Percentiles rank a stretch among this genome's conserved stretches.
Evolutionary conservation across 169 alveolate genomes (phyloP).

Genomic region (Plasmodium fragile): DNA sequence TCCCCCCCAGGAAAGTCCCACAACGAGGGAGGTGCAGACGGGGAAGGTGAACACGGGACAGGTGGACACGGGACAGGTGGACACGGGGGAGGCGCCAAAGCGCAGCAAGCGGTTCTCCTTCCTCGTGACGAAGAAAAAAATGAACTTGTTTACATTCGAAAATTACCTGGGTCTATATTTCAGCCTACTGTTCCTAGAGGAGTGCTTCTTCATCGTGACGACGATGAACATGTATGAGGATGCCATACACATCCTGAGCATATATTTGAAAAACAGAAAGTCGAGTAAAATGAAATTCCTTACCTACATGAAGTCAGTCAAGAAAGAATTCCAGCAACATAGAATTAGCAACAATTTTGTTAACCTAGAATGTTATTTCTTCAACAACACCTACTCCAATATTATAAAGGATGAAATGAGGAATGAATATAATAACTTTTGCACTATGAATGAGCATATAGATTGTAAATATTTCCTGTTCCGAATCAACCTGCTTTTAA

Average conservation of each 20-base stretch:
- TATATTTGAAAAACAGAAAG: constrained; percentile 56
- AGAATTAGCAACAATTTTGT: background rate
- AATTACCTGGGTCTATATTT: constrained; percentile 67
- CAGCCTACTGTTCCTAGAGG: constrained; percentile 59
- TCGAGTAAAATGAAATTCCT: constrained; percentile 20
- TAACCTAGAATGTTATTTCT: constrained; percentile 11
- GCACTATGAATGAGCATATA: constrained; percentile 10
- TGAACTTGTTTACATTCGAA: constrained; percentile 72
- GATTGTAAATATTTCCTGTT: constrained; percentile 63
- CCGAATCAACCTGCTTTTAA: constrained; percentile 23
- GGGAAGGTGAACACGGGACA: too few species aligned
- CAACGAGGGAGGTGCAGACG: background rate
- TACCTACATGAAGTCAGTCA: constrained; percentile 29
- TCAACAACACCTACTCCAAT: constrained; percentile 25
- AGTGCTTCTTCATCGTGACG: constrained; percentile 60
- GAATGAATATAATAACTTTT: constrained; percentile 15
- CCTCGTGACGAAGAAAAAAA: constrained; percentile 25
- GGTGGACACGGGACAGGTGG: too few species aligned
- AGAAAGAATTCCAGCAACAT: constrained; percentile 35
- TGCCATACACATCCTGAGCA: constrained; percentile 32
- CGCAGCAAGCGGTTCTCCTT: constrained; percentile 17
- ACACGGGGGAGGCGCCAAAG: background rate
- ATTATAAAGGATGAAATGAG: constrained; percentile 41
- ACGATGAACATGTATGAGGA: constrained; percentile 72
- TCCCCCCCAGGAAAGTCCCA: background rate